Percentiles rank a stretch among this genome's conserved stretches.
Evolutionary conservation across 106 monocot species (phyloP).

Genomic region (Apostasia ramifera): DNA sequence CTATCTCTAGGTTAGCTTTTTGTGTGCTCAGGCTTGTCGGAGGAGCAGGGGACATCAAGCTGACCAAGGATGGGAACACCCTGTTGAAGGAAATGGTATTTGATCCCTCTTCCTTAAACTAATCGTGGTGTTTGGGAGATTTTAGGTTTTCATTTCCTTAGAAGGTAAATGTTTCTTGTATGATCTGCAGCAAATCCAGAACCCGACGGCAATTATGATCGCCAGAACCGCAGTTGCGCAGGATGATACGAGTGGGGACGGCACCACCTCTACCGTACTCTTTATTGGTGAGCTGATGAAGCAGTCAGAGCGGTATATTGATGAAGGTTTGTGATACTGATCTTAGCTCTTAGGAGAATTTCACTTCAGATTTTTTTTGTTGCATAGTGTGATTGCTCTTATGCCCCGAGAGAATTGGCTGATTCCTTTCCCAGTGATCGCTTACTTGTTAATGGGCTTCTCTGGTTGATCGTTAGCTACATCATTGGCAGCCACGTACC

Average conservation of each 20-base stretch:
- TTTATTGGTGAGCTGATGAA: slow-evolving; percentile 99
- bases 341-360: neutral
- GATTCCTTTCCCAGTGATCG: too few species aligned
- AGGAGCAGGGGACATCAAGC: slow-evolving; percentile 86
- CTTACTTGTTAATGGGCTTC: too few species aligned
- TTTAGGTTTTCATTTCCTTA: neutral
- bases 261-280: slow-evolving; percentile 86
- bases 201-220: slow-evolving; percentile 94
- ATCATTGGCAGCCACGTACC: too few species aligned
- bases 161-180: slow-evolving; percentile 1
- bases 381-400: too few species aligned
- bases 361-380: neutral
- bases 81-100: slow-evolving; percentile 91
- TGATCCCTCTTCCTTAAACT: neutral
- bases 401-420: too few species aligned
- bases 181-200: slow-evolving; percentile 74
- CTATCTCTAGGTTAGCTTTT: neutral
- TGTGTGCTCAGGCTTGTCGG: slow-evolving; percentile 61
- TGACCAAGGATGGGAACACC: slow-evolving; percentile 93
- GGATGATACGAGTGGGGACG: slow-evolving; percentile 84
- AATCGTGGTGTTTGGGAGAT: neutral
- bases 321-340: slow-evolving; percentile 48
- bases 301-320: slow-evolving; percentile 87
- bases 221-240: slow-evolving; percentile 90
- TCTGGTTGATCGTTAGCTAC: too few species aligned